Percentiles rank a stretch among this genome's conserved stretches.
Conservation (phyloP, 106 monocot genomes). For the Platanthera guangdongensis region DNA sequence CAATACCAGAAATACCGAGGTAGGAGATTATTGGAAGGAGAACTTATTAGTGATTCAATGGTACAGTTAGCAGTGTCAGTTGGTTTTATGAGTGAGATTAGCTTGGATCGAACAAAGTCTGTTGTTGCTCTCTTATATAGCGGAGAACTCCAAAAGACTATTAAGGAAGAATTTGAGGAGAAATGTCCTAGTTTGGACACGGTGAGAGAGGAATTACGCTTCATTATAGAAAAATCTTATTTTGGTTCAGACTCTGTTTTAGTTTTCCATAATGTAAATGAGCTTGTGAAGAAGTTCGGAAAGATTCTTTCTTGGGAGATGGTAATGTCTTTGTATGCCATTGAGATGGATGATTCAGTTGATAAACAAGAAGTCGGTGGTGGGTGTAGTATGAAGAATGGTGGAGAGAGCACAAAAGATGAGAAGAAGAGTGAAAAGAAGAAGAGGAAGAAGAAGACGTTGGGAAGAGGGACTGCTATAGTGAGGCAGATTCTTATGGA, state of each 20-base stretch:
- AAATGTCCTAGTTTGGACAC: slow-evolving; percentile 25
- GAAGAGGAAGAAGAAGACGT: slow-evolving; percentile 75
- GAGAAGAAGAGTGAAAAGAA: slow-evolving; percentile 74
- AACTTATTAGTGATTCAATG: slow-evolving; percentile 28
- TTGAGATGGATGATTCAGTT: slow-evolving; percentile 67
- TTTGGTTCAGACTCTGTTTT: slow-evolving; percentile 18
- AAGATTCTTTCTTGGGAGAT: slow-evolving; percentile 82
- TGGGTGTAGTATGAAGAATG: slow-evolving; percentile 1
- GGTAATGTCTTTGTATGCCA: slow-evolving; percentile 45
- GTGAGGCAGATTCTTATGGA: slow-evolving; percentile 54
- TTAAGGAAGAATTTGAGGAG: slow-evolving; percentile 21
- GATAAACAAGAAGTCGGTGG: background rate
- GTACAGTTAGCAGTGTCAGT: slow-evolving; percentile 35
- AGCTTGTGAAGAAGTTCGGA: slow-evolving; percentile 44
- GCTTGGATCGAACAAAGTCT: slow-evolving; percentile 39
- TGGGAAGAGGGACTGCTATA: slow-evolving; percentile 59
- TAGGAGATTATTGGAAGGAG: slow-evolving; percentile 30
- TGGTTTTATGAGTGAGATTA: slow-evolving; percentile 31
- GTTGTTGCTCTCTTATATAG: slow-evolving; percentile 22
- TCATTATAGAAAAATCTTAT: slow-evolving; percentile 20
- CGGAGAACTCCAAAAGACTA: slow-evolving; percentile 15
- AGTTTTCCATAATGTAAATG: slow-evolving; percentile 33
- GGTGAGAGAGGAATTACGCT: slow-evolving; percentile 21
- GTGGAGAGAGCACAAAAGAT: slow-evolving; percentile 48
- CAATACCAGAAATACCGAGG: slow-evolving; percentile 31